Evolutionary conservation across 2,329 filamentous ascomycete species (phyloP).

Genomic region (Cladorrhinum sp.): DNA sequence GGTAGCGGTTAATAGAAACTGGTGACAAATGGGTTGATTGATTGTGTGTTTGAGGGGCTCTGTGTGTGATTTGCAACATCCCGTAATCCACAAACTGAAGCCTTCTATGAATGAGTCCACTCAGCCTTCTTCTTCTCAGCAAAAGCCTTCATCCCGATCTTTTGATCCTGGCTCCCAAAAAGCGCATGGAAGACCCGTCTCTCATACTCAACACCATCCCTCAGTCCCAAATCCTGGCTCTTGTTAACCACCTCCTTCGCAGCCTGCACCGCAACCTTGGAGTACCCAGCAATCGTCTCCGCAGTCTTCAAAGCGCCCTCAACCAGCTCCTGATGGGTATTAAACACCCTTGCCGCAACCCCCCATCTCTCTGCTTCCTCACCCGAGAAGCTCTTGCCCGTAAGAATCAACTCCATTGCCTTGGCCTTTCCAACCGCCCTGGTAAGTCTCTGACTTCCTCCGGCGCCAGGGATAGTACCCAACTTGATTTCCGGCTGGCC

Average conservation of each 20-base stretch:
- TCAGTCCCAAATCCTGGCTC: conserved; percentile 84
- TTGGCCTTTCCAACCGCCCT: conserved; percentile 77
- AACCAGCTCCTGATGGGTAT: conserved; percentile 76
- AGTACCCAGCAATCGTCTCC: conserved; percentile 84
- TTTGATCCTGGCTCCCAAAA: conserved; percentile 95
- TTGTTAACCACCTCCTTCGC: conserved; percentile 99
- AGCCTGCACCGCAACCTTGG: conserved; percentile 80
- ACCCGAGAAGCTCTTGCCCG: conserved; percentile 79
- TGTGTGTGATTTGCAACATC: no score
- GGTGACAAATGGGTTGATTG: no score
- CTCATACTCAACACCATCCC: conserved; percentile 94
- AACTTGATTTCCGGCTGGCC: conserved; percentile 97
- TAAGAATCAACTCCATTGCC: conserved; percentile 89
- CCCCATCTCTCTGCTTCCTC: conserved; percentile 87
- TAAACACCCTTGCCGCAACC: conserved; percentile 78
- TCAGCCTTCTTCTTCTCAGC: conserved; percentile 90
- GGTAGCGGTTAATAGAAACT: no score
- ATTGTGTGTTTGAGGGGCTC: no score
- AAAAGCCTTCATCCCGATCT: conserved; percentile 95
- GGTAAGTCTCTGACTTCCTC: conserved; percentile 85
- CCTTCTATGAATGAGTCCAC: conserved; percentile 72
- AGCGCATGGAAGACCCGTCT: conserved; percentile 86
- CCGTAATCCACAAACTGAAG: no score
- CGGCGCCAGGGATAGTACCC: conserved; percentile 86
- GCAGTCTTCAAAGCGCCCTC: conserved; percentile 78